Conservation (phyloP, 176 grass and related monocot species). For the Neostapfia colusana region DNA sequence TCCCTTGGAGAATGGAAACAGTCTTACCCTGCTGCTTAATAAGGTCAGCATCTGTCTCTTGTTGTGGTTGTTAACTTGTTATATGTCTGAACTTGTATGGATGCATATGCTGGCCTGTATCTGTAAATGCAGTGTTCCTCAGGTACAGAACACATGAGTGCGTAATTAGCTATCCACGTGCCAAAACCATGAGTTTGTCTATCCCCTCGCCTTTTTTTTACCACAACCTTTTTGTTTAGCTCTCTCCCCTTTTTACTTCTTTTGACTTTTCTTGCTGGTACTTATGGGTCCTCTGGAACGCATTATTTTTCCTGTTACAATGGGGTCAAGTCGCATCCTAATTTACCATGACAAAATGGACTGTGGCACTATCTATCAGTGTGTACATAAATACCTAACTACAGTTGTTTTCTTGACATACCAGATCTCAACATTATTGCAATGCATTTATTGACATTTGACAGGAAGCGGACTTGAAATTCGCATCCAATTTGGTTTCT, state of each 20-base stretch:
- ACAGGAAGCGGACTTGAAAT: constrained; percentile 82
- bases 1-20: constrained; percentile 71
- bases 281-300: too few species aligned
- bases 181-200: neutral
- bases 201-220: neutral
- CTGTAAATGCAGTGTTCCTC: neutral
- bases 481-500: constrained; percentile 67
- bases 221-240: neutral
- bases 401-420: constrained; percentile 11
- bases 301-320: too few species aligned
- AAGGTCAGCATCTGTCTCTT: constrained; percentile 58
- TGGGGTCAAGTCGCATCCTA: too few species aligned
- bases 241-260: too few species aligned
- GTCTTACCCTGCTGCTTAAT: constrained; percentile 59
- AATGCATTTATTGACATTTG: constrained; percentile 33
- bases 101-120: too few species aligned
- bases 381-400: neutral
- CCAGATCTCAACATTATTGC: constrained; percentile 6
- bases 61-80: too few species aligned
- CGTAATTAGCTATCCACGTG: neutral
- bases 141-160: neutral
- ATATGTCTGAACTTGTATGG: too few species aligned
- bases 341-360: neutral
- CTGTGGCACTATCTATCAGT: neutral
- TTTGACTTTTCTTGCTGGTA: too few species aligned